Evolutionary conservation across 345 rosid genomes (phyloP).

Genomic region (Leavenworthia alabamica): DNA sequence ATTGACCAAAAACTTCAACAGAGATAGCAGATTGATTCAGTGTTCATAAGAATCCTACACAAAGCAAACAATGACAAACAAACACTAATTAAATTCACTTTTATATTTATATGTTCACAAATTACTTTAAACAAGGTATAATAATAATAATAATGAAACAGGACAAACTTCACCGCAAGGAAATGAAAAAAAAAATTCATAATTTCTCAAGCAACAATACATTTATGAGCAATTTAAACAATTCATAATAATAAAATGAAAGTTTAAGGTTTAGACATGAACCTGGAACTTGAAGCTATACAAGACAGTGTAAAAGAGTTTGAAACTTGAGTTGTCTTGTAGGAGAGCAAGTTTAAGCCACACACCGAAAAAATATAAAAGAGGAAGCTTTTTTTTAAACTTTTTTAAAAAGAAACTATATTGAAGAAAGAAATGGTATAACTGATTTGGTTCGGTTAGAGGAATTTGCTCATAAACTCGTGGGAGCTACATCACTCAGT

Average conservation of each 20-base stretch:
- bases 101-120: too few species aligned
- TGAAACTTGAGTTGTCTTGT: background rate
- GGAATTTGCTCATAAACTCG: slow-evolving; percentile 15
- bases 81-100: too few species aligned
- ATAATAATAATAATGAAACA: background rate
- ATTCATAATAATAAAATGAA: background rate
- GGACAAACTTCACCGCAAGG: slow-evolving; percentile 28
- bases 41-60: slow-evolving; percentile 3
- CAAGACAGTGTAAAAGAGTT: background rate
- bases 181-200: background rate
- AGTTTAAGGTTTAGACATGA: background rate
- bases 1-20: background rate
- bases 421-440: background rate
- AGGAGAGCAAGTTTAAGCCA: background rate
- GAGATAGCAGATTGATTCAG: background rate
- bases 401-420: too few species aligned
- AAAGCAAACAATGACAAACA: background rate
- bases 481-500: slow-evolving; percentile 25
- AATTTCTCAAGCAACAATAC: background rate
- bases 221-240: background rate
- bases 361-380: slow-evolving; percentile 8
- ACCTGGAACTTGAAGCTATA: background rate
- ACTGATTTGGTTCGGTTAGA: slow-evolving; percentile 12
- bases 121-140: too few species aligned
- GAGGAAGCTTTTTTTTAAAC: too few species aligned